Conservation (phyloP, 345 rosid genomes). For the Erucastrum elatum region DNA sequence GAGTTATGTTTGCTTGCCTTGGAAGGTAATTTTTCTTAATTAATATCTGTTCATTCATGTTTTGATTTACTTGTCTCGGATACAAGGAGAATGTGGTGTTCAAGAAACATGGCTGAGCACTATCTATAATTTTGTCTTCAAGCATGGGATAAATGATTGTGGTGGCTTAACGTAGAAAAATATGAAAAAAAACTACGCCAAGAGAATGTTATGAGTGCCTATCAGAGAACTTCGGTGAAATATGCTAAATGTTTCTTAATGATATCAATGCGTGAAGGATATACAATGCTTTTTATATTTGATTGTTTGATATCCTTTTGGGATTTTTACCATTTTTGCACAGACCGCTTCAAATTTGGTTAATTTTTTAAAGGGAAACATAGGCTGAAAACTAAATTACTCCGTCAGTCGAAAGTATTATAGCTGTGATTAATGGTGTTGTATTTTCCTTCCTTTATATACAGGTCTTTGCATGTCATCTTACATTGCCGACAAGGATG, state of each 20-base stretch:
- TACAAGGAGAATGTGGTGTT: conserved; percentile 11
- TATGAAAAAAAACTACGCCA: conserved; percentile 3
- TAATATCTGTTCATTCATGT: background rate
- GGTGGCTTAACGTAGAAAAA: conserved; percentile 4
- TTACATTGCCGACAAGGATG: conserved; percentile 49
- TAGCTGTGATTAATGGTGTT: background rate
- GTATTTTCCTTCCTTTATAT: conserved; percentile 11
- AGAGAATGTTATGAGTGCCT: background rate
- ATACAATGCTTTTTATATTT: background rate
- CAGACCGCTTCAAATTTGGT: conserved; percentile 1
- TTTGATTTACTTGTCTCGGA: background rate
- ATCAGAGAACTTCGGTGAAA: conserved; percentile 5
- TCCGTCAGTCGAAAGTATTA: background rate
- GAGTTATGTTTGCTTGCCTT: conserved; percentile 69
- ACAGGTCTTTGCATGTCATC: conserved; percentile 81
- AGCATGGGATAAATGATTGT: background rate
- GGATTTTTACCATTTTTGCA: background rate
- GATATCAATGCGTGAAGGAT: background rate
- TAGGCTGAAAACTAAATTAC: background rate
- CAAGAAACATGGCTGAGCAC: background rate
- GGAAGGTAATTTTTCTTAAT: conserved; percentile 57
- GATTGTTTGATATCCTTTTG: conserved; percentile 13
- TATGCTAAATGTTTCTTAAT: conserved; percentile 5
- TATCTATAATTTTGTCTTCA: conserved; percentile 12
- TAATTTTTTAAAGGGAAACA: background rate